Conservation (phyloP, 257 asterid species). For the Echium plantagineum region DNA sequence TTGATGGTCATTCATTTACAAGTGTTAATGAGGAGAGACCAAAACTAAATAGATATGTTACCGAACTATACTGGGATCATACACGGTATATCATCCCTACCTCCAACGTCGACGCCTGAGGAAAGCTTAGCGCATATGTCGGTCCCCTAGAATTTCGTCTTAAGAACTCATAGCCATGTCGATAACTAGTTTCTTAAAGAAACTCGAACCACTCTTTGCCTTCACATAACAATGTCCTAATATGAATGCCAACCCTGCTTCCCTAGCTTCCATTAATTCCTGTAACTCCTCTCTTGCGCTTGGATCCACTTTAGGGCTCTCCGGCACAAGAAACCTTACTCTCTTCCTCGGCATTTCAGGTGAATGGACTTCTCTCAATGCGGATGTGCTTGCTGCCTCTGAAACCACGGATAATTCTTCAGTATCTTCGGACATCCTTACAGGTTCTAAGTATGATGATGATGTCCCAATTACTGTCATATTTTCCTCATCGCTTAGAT, state of each 20-base stretch:
- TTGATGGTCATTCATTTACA: conserved; percentile 7
- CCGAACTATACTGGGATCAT: conserved; percentile 18
- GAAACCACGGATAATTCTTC: conserved; percentile 11
- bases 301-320: conserved; percentile 38
- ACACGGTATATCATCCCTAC: conserved; percentile 93
- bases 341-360: conserved; percentile 36
- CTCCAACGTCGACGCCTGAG: conserved; percentile 81
- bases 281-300: conserved; percentile 38
- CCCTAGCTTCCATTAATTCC: conserved; percentile 79
- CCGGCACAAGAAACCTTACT: conserved; percentile 62
- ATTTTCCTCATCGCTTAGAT: conserved; percentile 29
- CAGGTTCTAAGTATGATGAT: conserved; percentile 23
- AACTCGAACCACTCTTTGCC: conserved; percentile 72
- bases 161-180: conserved; percentile 69
- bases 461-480: conserved; percentile 77
- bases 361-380: conserved; percentile 28
- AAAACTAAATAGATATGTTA: neutral
- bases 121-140: conserved; percentile 66
- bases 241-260: conserved; percentile 84
- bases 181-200: conserved; percentile 51
- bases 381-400: conserved; percentile 18
- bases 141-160: conserved; percentile 71
- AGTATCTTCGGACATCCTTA: conserved; percentile 30
- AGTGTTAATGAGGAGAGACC: neutral
- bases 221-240: conserved; percentile 69